Conservation (phyloP, 345 rosid species). For the Populus euphratica region DNA sequence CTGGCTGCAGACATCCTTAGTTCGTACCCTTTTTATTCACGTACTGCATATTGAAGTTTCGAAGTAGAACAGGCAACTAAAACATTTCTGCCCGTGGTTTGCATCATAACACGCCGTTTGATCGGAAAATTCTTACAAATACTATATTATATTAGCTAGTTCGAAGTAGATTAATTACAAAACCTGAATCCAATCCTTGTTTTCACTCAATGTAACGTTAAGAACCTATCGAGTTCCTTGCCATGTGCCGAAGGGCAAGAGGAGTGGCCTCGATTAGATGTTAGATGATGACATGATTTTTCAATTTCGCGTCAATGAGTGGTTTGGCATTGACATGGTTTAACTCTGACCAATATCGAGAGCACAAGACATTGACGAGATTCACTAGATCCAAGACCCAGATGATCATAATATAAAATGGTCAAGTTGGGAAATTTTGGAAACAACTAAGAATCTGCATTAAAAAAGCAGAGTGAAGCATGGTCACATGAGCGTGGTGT, state of each 20-base stretch:
- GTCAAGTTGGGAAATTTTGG: background rate
- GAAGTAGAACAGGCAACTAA: too few relatives aligned
- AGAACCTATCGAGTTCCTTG: background rate
- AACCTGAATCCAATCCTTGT: too few relatives aligned
- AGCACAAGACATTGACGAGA: too few relatives aligned
- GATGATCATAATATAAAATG: background rate
- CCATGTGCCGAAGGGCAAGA: constrained; percentile 1
- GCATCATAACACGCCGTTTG: too few relatives aligned
- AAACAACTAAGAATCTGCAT: background rate
- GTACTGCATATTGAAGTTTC: too few relatives aligned
- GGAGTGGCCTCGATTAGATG: background rate
- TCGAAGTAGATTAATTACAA: too few relatives aligned
- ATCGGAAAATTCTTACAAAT: too few relatives aligned
- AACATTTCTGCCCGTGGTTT: too few relatives aligned
- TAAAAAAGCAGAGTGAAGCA: background rate
- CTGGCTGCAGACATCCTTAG: too few relatives aligned
- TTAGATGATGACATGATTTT: background rate
- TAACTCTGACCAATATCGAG: background rate
- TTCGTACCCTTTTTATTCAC: too few relatives aligned
- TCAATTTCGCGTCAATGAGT: background rate
- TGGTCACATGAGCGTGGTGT: background rate
- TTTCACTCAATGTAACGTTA: too few relatives aligned
- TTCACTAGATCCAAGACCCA: constrained; percentile 1
- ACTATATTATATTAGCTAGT: too few relatives aligned
- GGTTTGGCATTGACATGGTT: background rate